phyloP scores from a whole-genome alignment of 2,329 filamentous ascomycete genomes.

The Furcasterigmium sp. region DNA sequence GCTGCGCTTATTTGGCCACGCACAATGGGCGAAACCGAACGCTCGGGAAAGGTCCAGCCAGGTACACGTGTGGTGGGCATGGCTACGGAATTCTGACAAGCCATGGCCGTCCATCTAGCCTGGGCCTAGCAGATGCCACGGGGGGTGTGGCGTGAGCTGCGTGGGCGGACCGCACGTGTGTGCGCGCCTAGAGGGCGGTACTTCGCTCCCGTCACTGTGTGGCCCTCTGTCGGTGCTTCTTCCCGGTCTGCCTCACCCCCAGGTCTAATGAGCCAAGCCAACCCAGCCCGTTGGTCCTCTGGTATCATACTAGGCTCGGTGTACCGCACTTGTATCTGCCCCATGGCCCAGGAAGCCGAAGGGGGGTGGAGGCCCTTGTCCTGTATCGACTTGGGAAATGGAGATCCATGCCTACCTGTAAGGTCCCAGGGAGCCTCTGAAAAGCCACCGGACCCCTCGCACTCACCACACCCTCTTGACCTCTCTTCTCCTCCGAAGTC shows the following conservation, averaged over 20 bases:
- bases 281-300: conserved; percentile 14
- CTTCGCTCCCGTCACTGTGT: conserved; percentile 11
- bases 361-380: no score
- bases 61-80: not conserved
- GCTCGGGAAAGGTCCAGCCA: not conserved
- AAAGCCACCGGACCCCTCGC: conserved; percentile 3
- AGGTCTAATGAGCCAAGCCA: conserved; percentile 14
- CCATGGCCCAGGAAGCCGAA: not conserved
- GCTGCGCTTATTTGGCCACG: no score
- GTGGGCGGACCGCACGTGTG: conserved; percentile 9
- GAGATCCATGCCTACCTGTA: not conserved
- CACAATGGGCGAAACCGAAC: not conserved
- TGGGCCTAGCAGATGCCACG: conserved; percentile 6
- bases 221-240: conserved; percentile 15
- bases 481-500: not conserved
- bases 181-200: conserved; percentile 14
- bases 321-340: no score
- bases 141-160: not conserved
- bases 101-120: conserved; percentile 7
- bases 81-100: conserved; percentile 3
- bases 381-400: not conserved
- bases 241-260: conserved; percentile 9
- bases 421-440: not conserved
- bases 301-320: conserved; percentile 12
- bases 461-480: conserved; percentile 1